Evolutionary conservation across 176 grass and related monocot genomes (phyloP).

Genomic region (Musa itinerans): DNA sequence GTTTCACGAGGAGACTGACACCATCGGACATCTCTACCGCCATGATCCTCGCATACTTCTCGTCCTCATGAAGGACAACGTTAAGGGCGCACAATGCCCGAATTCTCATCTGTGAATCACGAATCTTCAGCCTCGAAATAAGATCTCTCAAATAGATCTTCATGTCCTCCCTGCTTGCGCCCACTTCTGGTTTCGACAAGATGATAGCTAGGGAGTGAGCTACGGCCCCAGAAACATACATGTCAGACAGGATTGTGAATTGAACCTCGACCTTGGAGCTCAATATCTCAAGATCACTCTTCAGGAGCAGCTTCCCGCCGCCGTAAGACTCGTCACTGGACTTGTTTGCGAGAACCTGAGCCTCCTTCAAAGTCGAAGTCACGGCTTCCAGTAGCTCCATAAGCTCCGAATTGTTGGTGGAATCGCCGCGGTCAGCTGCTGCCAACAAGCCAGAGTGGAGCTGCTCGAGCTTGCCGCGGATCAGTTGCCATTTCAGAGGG

Average conservation of each 20-base stretch:
- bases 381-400: slow-evolving; percentile 29
- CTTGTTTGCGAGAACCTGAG: slow-evolving; percentile 26
- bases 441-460: slow-evolving; percentile 32
- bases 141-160: slow-evolving; percentile 77
- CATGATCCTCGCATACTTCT: slow-evolving; percentile 59
- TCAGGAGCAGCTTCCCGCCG: slow-evolving; percentile 62
- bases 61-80: slow-evolving; percentile 45
- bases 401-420: slow-evolving; percentile 8
- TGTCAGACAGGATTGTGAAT: slow-evolving; percentile 41
- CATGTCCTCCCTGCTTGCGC: slow-evolving; percentile 56
- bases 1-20: slow-evolving; percentile 36
- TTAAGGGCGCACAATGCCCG: slow-evolving; percentile 43
- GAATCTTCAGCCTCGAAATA: slow-evolving; percentile 41
- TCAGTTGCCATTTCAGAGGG: slow-evolving; percentile 67
- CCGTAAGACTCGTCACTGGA: slow-evolving; percentile 50
- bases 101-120: slow-evolving; percentile 40
- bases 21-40: slow-evolving; percentile 39
- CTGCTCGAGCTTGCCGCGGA: slow-evolving; percentile 67
- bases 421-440: neutral
- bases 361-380: slow-evolving; percentile 32
- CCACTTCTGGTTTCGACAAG: slow-evolving; percentile 40
- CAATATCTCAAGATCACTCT: slow-evolving; percentile 57
- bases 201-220: slow-evolving; percentile 45
- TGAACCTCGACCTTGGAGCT: slow-evolving; percentile 53
- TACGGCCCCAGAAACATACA: slow-evolving; percentile 20